Evolutionary conservation across 495 filamentous ascomycete species (phyloP).

Genomic region (Penicillium cosmopolitanum): DNA sequence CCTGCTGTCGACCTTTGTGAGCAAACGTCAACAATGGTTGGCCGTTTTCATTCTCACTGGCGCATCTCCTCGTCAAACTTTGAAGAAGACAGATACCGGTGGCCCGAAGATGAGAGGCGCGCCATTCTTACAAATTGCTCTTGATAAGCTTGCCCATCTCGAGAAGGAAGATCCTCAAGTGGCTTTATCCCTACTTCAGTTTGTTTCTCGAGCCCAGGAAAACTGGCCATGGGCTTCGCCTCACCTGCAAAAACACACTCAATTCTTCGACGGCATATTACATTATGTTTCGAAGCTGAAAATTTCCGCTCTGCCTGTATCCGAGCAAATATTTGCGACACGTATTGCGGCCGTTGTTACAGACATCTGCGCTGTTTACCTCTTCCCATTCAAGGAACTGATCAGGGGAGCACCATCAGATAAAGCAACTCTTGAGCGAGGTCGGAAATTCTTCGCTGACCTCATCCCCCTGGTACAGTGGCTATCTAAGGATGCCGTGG

Average conservation of each 20-base stretch:
- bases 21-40: slow-evolving; percentile 93
- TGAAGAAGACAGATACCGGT: slow-evolving; percentile 56
- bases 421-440: neutral
- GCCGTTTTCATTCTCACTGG: slow-evolving; percentile 91
- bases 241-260: slow-evolving; percentile 69
- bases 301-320: slow-evolving; percentile 48
- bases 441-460: slow-evolving; percentile 60
- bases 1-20: slow-evolving; percentile 83
- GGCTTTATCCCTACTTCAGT: slow-evolving; percentile 76
- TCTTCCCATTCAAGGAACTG: slow-evolving; percentile 44
- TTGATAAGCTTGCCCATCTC: slow-evolving; percentile 73
- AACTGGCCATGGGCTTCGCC: slow-evolving; percentile 91
- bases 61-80: slow-evolving; percentile 72
- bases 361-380: slow-evolving; percentile 87
- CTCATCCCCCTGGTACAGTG: slow-evolving; percentile 76
- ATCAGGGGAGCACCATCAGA: neutral
- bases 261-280: slow-evolving; percentile 70
- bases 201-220: slow-evolving; percentile 83
- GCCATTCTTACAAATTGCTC: slow-evolving; percentile 74
- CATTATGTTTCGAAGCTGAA: slow-evolving; percentile 67
- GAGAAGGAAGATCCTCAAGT: slow-evolving; percentile 62
- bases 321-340: slow-evolving; percentile 57
- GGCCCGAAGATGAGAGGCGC: slow-evolving; percentile 48
- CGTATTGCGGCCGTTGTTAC: slow-evolving; percentile 80
- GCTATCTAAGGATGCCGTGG: slow-evolving; percentile 72